Percentiles rank a stretch among this genome's conserved stretches.
Evolutionary conservation across 768 basidiomycete species (phyloP).

Genomic region (Trametes maxima): DNA sequence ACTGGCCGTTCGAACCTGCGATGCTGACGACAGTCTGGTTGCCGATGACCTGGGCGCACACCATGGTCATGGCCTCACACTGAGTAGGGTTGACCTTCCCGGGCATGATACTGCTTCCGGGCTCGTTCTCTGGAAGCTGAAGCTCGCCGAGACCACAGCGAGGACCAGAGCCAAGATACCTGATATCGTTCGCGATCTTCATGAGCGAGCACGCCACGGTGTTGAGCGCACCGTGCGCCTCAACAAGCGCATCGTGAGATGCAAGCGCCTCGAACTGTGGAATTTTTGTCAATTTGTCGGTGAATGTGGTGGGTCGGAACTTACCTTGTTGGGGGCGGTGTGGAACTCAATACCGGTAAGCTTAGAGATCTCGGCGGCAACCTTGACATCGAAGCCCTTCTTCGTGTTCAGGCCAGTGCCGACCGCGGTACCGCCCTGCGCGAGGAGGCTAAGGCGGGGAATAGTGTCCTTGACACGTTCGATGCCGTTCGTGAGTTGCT

Average conservation of each 20-base stretch:
- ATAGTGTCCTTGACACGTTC: slow-evolving; percentile 78
- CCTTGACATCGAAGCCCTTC: slow-evolving; percentile 93
- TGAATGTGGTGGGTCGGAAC: slow-evolving; percentile 7
- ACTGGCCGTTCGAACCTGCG: slow-evolving; percentile 94
- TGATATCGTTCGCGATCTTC: slow-evolving; percentile 99
- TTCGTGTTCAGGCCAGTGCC: slow-evolving; percentile 98
- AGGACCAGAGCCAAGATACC: slow-evolving; percentile 96
- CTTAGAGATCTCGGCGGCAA: slow-evolving; percentile 89
- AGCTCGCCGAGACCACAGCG: slow-evolving; percentile 97
- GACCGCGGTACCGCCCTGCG: slow-evolving; percentile 98
- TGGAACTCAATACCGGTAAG: slow-evolving; percentile 89
- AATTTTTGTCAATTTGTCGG: not conserved
- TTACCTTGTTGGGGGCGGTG: slow-evolving; percentile 97
- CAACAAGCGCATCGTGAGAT: slow-evolving; percentile 96
- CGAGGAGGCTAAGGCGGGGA: slow-evolving; percentile 85
- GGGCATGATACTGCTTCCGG: slow-evolving; percentile 99
- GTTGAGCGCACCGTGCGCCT: slow-evolving; percentile 96
- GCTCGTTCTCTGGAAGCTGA: slow-evolving; percentile 95
- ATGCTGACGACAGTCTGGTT: slow-evolving; percentile 93
- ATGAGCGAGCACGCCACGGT: slow-evolving; percentile 95
- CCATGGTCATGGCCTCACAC: slow-evolving; percentile 98
- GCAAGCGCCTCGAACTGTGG: slow-evolving; percentile 94
- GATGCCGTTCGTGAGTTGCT: slow-evolving; percentile 90
- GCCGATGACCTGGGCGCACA: slow-evolving; percentile 97
- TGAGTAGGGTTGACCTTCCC: slow-evolving; percentile 99